Conservation (phyloP, 2,329 filamentous ascomycete species). For the Monilinia polystroma region DNA sequence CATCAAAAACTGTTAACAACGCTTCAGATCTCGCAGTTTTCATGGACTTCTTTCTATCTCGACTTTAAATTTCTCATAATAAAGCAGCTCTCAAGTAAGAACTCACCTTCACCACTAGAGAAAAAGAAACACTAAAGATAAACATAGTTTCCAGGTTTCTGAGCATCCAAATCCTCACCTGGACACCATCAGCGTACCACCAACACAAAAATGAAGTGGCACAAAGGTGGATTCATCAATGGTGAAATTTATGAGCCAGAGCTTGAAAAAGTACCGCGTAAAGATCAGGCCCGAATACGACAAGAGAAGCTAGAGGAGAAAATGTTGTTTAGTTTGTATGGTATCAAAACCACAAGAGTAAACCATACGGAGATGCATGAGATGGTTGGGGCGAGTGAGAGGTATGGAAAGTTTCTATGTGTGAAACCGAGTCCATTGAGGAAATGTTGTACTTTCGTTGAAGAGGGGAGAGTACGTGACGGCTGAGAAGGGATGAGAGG, state of each 20-base stretch:
- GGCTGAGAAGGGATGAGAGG: not conserved
- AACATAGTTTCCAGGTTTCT: not conserved
- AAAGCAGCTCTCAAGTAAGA: not conserved
- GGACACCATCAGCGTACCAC: not conserved
- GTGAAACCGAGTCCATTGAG: constrained; percentile 9
- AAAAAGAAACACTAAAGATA: not conserved
- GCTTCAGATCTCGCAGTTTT: not conserved
- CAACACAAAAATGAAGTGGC: not conserved
- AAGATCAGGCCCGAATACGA: not conserved
- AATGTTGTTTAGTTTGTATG: not conserved
- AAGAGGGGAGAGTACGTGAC: not conserved
- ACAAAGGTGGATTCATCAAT: not conserved
- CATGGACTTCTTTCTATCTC: not conserved
- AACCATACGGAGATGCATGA: not conserved
- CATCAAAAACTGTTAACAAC: not conserved
- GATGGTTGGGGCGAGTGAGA: not conserved
- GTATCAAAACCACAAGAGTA: not conserved
- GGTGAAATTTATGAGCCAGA: not conserved
- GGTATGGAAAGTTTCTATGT: not conserved
- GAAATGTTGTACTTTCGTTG: constrained; percentile 10
- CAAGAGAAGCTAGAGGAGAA: not conserved
- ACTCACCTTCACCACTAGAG: not conserved
- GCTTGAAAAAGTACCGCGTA: not conserved
- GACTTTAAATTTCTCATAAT: not conserved
- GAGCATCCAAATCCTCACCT: not conserved